Conservation (phyloP, 441 rosid species). For the Melastoma candidum region DNA sequence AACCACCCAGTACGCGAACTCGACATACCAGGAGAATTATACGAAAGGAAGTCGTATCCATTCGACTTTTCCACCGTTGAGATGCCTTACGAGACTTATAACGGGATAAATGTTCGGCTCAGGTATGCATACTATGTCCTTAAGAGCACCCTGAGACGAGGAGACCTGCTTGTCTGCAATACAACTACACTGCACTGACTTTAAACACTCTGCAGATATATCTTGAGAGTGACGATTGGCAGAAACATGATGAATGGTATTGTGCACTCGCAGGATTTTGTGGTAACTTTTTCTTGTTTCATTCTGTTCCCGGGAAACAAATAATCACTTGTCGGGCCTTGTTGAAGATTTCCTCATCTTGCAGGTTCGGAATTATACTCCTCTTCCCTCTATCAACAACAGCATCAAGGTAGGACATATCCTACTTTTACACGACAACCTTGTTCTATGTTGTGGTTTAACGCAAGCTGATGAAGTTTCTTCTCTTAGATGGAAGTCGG, state of each 20-base stretch:
- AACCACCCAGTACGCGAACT: conserved; percentile 67
- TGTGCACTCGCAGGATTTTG: conserved; percentile 77
- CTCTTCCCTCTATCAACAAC: conserved; percentile 71
- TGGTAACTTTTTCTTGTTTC: conserved; percentile 32
- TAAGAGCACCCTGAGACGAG: not conserved
- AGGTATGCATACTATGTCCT: conserved; percentile 36
- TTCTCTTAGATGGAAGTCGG: conserved; percentile 95
- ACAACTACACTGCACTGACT: not conserved
- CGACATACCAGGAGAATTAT: conserved; percentile 94
- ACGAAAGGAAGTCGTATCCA: conserved; percentile 80
- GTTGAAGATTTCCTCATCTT: not conserved
- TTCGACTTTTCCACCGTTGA: conserved; percentile 90
- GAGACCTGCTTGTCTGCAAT: not conserved
- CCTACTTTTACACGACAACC: conserved; percentile 1
- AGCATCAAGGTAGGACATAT: conserved; percentile 65
- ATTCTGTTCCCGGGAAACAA: not conserved
- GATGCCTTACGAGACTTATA: conserved; percentile 94
- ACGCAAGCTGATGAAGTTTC: not conserved
- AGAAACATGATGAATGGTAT: conserved; percentile 88
- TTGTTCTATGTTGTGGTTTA: not conserved
- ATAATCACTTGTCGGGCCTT: not conserved
- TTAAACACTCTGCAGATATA: conserved; percentile 43
- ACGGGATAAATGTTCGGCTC: conserved; percentile 85
- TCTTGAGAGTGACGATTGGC: conserved; percentile 77
- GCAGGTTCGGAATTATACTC: conserved; percentile 82